phyloP scores from a whole-genome alignment of 805 yeast genomes.

The Diddensiella santjacobensis region DNA sequence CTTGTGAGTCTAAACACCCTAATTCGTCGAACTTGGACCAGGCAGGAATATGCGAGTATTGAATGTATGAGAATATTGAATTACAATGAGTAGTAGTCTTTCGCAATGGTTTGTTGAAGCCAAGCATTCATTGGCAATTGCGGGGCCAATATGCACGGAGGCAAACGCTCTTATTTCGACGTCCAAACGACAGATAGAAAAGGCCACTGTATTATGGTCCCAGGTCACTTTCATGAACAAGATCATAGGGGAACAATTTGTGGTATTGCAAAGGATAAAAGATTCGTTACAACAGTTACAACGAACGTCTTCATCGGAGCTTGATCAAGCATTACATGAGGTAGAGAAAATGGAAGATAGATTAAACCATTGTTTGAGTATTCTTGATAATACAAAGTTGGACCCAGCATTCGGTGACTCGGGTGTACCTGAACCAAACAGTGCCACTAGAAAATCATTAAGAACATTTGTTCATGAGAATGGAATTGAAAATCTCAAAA shows the following conservation, averaged over 20 bases:
- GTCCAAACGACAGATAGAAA: conserved; percentile 37
- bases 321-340: conserved; percentile 20
- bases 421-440: neutral
- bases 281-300: conserved; percentile 25
- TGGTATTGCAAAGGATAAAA: conserved; percentile 35
- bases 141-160: conserved; percentile 49
- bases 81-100: neutral
- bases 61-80: no score
- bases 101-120: conserved; percentile 45
- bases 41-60: no score
- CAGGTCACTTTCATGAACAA: conserved; percentile 43
- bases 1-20: no score
- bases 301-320: conserved; percentile 13
- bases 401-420: conserved; percentile 31
- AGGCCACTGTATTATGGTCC: conserved; percentile 42
- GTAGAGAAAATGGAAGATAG: conserved; percentile 30
- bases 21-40: no score
- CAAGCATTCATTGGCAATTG: conserved; percentile 43
- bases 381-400: conserved; percentile 37
- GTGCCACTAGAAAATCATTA: conserved; percentile 29
- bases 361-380: conserved; percentile 34
- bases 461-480: conserved; percentile 48
- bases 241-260: conserved; percentile 47
- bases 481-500: conserved; percentile 34
- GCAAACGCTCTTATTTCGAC: conserved; percentile 43